These are phyloP conservation scores for Spizellomyces sp. DNA, from an alignment of 192 early-diverging fungal genomes.

Conservation along the genomic window DNA sequence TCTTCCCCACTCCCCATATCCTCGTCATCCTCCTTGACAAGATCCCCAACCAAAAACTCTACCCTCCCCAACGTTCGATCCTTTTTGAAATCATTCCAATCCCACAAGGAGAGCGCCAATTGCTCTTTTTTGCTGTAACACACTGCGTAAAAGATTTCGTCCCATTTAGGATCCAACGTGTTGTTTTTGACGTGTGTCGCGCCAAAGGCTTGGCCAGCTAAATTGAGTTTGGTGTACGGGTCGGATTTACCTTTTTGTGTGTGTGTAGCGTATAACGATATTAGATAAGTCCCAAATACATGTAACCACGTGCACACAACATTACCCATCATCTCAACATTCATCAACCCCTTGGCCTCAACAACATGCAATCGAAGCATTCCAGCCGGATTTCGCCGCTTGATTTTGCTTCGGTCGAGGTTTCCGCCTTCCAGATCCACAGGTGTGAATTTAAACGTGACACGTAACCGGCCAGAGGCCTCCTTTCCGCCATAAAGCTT, in stretches of 20 bases:
- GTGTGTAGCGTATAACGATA: neutral
- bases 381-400: conserved; percentile 66
- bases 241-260: conserved; percentile 80
- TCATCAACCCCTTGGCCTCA: conserved; percentile 75
- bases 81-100: conserved; percentile 84
- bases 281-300: neutral
- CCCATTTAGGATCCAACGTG: conserved; percentile 88
- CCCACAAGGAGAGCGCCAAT: conserved; percentile 78
- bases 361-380: conserved; percentile 76
- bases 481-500: conserved; percentile 47
- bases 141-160: conserved; percentile 86
- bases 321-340: conserved; percentile 74
- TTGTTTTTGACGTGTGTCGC: conserved; percentile 81
- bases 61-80: conserved; percentile 83
- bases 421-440: conserved; percentile 69
- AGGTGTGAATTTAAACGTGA: conserved; percentile 80
- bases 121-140: conserved; percentile 74
- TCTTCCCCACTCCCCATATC: too few species aligned
- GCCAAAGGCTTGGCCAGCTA: conserved; percentile 63
- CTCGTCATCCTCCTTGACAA: conserved; percentile 26
- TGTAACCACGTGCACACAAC: neutral
- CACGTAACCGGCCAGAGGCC: conserved; percentile 54
- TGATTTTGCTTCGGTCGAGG: conserved; percentile 45
- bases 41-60: conserved; percentile 35
- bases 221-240: conserved; percentile 81